Base-by-base conservation (phyloP, 352 stramenopile species). In the Lagenidium sp. region DNA sequence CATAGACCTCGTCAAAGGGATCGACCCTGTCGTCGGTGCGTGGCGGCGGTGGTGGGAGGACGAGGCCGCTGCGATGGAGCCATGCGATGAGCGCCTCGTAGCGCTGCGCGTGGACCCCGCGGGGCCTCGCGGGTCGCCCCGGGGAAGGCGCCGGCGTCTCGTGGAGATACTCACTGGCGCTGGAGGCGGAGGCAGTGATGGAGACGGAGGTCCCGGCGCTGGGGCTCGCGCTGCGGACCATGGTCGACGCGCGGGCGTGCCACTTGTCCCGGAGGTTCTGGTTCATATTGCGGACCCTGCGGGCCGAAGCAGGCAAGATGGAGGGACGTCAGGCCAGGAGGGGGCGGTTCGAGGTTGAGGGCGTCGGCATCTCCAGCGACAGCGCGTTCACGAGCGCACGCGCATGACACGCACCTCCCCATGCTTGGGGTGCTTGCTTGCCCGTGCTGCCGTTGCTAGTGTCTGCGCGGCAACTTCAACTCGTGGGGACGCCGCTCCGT, bases 241-340 rank as follows among this genome's bases (percentile, higher is more conserved):
- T n/a, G 13, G 36, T 19, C 26, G 44, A 22, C 30, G 19, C 15
- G 29, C 43, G 45, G 12, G 34, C 44, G 34, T 15, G 36, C 53
- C 53, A 61, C 35, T 61, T 61, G 25, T 61, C 53, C 10, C 53
- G 53, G 23, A 61, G 24, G 11, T 61, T n/a, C n/a, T n/a, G 53
- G 36, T 61, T 61, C 47, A 61, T 60, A 35, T 56, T 57, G 37
- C 43, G 49, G 29, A 57, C 50, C 10, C 50, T 57, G 30, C n/a
- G 30, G 44, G 11, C n/a, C n/a, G n/a, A n/a, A n/a, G n/a, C n/a
- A n/a, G n/a, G n/a, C n/a, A n/a, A n/a, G n/a, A n/a, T n/a, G n/a
- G n/a, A n/a, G n/a, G n/a, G n/a, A n/a, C n/a, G n/a, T n/a, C n/a
- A n/a, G n/a, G n/a, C n/a, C n/a, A n/a, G n/a, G n/a, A n/a, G n/a